Conservation (phyloP, 2,329 filamentous ascomycete species). For the Talaromyces sp. region DNA sequence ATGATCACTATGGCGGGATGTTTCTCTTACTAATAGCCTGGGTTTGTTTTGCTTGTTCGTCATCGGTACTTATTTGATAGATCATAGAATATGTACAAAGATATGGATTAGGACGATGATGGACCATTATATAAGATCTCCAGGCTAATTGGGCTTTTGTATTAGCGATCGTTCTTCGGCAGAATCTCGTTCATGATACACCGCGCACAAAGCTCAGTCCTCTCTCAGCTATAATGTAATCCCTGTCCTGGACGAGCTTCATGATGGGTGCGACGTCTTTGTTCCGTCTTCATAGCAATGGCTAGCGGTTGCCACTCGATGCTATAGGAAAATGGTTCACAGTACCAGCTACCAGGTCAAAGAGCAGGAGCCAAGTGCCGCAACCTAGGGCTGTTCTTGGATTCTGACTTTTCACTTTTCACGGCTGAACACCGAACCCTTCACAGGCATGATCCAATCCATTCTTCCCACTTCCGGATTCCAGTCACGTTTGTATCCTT, state of each 20-base stretch:
- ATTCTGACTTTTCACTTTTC: too few relatives aligned
- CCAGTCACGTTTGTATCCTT: constrained; percentile 57
- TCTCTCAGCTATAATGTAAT: neutral
- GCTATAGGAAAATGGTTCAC: too few relatives aligned
- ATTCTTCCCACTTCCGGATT: constrained; percentile 82
- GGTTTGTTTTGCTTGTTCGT: neutral
- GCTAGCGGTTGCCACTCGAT: neutral
- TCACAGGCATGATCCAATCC: constrained; percentile 76
- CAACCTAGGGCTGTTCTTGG: neutral
- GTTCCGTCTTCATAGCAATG: neutral
- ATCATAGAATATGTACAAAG: constrained; percentile 4
- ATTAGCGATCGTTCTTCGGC: neutral
- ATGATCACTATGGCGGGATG: neutral
- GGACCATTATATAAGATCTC: neutral
- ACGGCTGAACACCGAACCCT: neutral
- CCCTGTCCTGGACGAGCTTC: neutral
- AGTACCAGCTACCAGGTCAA: too few relatives aligned
- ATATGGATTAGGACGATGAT: neutral
- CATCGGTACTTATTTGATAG: neutral
- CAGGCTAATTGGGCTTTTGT: neutral
- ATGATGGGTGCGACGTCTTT: neutral
- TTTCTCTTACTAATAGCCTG: neutral
- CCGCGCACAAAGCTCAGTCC: neutral
- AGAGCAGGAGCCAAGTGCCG: neutral
- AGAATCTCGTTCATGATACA: neutral